Evolutionary conservation across 2,329 filamentous ascomycete genomes (phyloP).

Genomic region (Neopestalotiopsis clavispora): DNA sequence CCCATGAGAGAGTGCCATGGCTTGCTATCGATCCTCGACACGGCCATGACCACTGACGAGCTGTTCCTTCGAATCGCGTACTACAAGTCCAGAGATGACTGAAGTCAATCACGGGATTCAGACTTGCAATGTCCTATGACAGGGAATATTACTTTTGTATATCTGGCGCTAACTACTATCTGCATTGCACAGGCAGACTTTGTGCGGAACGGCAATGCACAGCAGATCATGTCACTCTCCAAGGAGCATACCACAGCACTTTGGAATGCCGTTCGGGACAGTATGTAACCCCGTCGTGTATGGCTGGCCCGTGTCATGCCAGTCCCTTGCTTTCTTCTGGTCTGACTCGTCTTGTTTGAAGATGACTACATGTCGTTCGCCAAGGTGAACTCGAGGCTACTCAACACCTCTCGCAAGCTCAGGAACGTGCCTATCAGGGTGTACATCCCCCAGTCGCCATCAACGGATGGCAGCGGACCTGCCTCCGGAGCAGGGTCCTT

Average conservation of each 20-base stretch:
- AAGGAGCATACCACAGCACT: slow-evolving; percentile 82
- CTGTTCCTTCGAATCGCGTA: neutral
- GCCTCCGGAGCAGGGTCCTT: slow-evolving; percentile 54
- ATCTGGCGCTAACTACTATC: slow-evolving; percentile 2
- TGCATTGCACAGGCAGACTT: slow-evolving; percentile 70
- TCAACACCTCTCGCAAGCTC: slow-evolving; percentile 76
- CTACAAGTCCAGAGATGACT: neutral
- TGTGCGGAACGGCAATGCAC: slow-evolving; percentile 83
- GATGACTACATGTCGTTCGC: slow-evolving; percentile 76
- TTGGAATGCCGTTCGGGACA: slow-evolving; percentile 80
- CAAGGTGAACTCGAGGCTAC: slow-evolving; percentile 75
- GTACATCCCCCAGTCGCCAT: slow-evolving; percentile 72
- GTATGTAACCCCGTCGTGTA: slow-evolving; percentile 45
- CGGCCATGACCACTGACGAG: neutral
- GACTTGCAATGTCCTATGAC: neutral
- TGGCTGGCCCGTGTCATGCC: neutral
- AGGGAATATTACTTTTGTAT: neutral
- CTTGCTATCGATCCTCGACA: no score
- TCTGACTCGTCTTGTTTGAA: slow-evolving; percentile 34
- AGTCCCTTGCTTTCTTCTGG: neutral
- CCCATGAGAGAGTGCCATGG: no score
- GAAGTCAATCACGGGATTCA: neutral
- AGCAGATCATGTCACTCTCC: slow-evolving; percentile 87
- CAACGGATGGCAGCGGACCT: slow-evolving; percentile 27
- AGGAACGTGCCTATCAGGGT: slow-evolving; percentile 86